Evolutionary conservation across 768 basidiomycete species (phyloP).

Genomic region (Tylopilus rubrobrunneus): DNA sequence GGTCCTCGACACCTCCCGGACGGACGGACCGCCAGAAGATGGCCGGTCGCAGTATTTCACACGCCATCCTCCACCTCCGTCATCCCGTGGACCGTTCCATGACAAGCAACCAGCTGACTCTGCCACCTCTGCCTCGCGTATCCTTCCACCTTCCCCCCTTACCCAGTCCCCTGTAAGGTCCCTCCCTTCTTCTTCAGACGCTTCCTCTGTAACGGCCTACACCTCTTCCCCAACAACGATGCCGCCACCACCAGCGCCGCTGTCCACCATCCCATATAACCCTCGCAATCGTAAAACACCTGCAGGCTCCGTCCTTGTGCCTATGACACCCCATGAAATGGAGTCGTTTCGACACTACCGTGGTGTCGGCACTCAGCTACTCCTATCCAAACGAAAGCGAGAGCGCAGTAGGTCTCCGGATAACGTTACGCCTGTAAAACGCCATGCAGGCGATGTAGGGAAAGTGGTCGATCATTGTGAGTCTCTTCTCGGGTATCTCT

Average conservation of each 20-base stretch:
- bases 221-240: conserved; percentile 32
- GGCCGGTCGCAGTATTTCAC: conserved; percentile 22
- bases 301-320: conserved; percentile 57
- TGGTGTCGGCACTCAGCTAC: conserved; percentile 51
- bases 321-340: conserved; percentile 61
- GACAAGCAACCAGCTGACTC: conserved; percentile 22
- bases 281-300: conserved; percentile 61
- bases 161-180: conserved; percentile 29
- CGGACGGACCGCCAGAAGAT: conserved; percentile 22
- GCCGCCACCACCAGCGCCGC: conserved; percentile 20
- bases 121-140: conserved; percentile 20
- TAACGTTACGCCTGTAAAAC: conserved; percentile 43
- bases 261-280: conserved; percentile 54
- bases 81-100: conserved; percentile 22
- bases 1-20: conserved; percentile 31
- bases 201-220: conserved; percentile 23
- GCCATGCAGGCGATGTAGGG: conserved; percentile 63
- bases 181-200: conserved; percentile 34
- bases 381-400: conserved; percentile 51
- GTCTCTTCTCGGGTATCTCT: conserved; percentile 27
- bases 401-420: conserved; percentile 36
- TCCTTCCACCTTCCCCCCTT: conserved; percentile 27
- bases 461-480: conserved; percentile 76
- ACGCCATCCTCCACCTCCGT: conserved; percentile 18
- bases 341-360: conserved; percentile 54